Percentiles rank a stretch among this genome's conserved stretches.
These are phyloP conservation scores for Fusarium veterinarium DNA, from an alignment of 2,329 filamentous ascomycete genomes.

Conservation along the genomic window DNA sequence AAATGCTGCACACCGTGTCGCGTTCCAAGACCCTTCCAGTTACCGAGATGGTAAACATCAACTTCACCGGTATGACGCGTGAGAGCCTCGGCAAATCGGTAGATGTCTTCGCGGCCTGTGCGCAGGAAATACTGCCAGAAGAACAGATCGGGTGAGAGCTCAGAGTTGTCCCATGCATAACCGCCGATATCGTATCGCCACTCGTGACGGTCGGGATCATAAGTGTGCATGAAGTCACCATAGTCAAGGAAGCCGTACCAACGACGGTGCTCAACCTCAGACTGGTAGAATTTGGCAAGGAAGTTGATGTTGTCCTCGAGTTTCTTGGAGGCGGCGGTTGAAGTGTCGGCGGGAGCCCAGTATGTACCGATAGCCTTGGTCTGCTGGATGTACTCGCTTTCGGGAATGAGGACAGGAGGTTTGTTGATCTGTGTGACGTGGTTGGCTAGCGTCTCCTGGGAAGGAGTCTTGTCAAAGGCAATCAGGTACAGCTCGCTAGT, in stretches of 20 bases:
- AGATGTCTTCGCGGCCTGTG: conserved; percentile 67
- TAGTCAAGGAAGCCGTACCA: conserved; percentile 75
- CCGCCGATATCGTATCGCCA: conserved; percentile 74
- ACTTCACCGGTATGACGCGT: conserved; percentile 70
- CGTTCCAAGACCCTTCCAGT: conserved; percentile 69
- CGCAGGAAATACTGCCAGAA: conserved; percentile 72
- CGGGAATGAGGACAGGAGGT: conserved; percentile 63
- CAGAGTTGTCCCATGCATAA: conserved; percentile 74
- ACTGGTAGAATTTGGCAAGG: conserved; percentile 65
- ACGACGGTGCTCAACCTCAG: conserved; percentile 65
- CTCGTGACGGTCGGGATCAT: conserved; percentile 67
- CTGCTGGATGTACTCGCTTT: conserved; percentile 61
- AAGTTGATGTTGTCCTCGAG: conserved; percentile 67
- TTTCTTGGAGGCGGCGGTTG: conserved; percentile 41
- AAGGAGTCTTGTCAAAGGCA: conserved; percentile 64
- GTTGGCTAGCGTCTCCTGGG: conserved; percentile 56
- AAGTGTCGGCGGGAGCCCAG: conserved; percentile 58
- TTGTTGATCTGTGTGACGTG: conserved; percentile 60
- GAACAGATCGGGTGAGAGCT: conserved; percentile 71
- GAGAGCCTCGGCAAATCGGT: conserved; percentile 68
- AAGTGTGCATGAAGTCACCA: conserved; percentile 72
- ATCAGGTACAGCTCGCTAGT: conserved; percentile 68
- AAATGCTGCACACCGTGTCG: conserved; percentile 73
- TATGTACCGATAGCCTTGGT: conserved; percentile 66
- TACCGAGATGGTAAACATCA: conserved; percentile 70